Evolutionary conservation across 169 alveolate species (phyloP), one percentile per base, ranked within the genome.

Genomic region (Amoebophrya sp.): DNA sequence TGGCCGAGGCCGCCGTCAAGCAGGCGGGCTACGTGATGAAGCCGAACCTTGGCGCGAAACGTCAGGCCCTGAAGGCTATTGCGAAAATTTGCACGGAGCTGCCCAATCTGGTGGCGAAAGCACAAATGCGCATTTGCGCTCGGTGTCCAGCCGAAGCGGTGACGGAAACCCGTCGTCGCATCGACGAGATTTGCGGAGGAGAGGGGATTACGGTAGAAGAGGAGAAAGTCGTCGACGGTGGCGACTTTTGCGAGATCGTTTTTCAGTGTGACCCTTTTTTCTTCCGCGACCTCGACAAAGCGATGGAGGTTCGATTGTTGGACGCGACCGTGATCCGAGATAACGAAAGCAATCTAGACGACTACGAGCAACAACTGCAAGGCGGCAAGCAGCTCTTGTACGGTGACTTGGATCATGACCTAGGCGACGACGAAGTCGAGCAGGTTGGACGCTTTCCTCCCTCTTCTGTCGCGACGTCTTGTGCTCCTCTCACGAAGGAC

Each of bases 1-100:
- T 95, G 91, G 94, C 95, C 23, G 98, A 97, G 92, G 93, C 95
- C n/a, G 96, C 97, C 14, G 95, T 95, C 29, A 94, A 91, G 90
- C 40, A 77, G 14, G 40, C 39, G 23, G 94, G 94, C 33, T 93
- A 39, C 89, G 40, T 47, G 0, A 89, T 92, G 89, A 53, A 40
- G 39, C 92, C 33, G 54, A 39, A 90, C 18, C 41, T 3, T 33
- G 40, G 94, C 0, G 91, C 93, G 39, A 93, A 91, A 88, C 39
- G 91, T 35, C 94, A 93, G 77, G 93, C 95, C 0, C 88, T 93
- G 39, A 39, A 89, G 77, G 94, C 94, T 14, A 55, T 92, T 23
- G 92, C 32, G 32, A 1, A 47, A 29, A 77, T 93, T n/a, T 77
- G 38, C 47, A 38, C 33, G 40, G 66, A 83, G 25, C 33, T 40